Evolutionary conservation across 2,329 filamentous ascomycete genomes (phyloP), one percentile per base, ranked within the genome.

Genomic region (Aspergillus uvarum): DNA sequence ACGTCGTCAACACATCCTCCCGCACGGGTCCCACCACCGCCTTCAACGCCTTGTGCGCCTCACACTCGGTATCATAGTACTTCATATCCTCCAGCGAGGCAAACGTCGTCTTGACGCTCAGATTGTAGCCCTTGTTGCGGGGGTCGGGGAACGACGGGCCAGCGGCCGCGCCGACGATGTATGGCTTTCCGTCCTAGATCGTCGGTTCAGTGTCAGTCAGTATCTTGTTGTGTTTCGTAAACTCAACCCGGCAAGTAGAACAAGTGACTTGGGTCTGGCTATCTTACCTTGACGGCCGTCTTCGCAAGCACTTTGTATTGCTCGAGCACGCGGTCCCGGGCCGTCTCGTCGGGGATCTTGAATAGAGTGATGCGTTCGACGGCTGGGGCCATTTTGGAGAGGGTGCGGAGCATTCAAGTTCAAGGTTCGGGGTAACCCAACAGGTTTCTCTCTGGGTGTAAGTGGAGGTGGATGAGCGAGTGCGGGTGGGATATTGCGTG

Each of bases 151-250:
- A 76, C 8, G 83, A 80, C 22, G 77, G 73, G 32, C 83, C 83
- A 14, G 83, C 86, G n/a, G 74, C 78, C 64, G 85, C 78, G 59
- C 81, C 80, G 49, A 86, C 74, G 65, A 92, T 89, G 73, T 91
- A 92, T 1, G 86, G 86, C 71, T 89, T 86, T 63, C 87, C 88
- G 67, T 89, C 83, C 89, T 91, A 35, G 4, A 35, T 4, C 11
- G 10, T 1, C 7, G 31, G 14, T 35, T 11, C 6, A 14, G 5
- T 14, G 32, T 35, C n/a, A n/a, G 11, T 35, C 32, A 12, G 32
- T 42, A n/a, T n/a, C 38, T 22, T 68, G 21, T 22, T 22, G 21
- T 22, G 21, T 22, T 22, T 22, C 21, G 21, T 22, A 22, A 22
- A 22, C 21, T 22, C 21, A 2, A 22, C 21, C 21, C 21, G 21